Base-by-base conservation (phyloP, 441 rosid genomes). In the Eutrema salsugineum region DNA sequence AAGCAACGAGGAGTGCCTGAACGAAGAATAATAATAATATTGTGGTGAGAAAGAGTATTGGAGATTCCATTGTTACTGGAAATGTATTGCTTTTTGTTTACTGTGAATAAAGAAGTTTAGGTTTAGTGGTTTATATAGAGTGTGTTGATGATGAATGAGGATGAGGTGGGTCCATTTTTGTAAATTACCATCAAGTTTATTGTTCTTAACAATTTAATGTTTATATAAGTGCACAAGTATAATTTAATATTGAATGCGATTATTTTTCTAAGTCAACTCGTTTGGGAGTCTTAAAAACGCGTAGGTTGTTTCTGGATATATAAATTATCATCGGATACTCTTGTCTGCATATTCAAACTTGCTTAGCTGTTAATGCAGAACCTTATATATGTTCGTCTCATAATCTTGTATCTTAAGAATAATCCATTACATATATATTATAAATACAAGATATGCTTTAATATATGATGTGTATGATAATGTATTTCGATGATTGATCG, bases 221-320 rank as follows among this genome's bases (percentile, higher is more conserved):
- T 28, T 3, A 4, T 0, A 40, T 12, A 1, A 5, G 6, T 55
- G 60, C 5, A 32, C 32, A 15, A 5, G 3, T 39, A 39, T 39
- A 39, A 32, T 22, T n/a, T 2, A 8, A 55, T 56, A 71, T 17
- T 12, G 58, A 22, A 43, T 54, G 44, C n/a, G 58, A 72, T 36
- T 24, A 64, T 35, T 16, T 9, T 17, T 2, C 0, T 28, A 1
- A 48, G 76, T 72, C 76, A 72, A 72, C 76, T 72, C 22, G 42
- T 63, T 20, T 35, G 70, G 70, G 64, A 44, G 49, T 63, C 70
- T 33, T 44, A 11, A 65, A 73, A 66, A 73, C 78, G 78, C 78
- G 78, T 73, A 40, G 30, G 48, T 66, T 47, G 53, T 47, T 39
- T 27, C 11, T 11, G 32, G 54, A 43, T 62, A 11, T 38, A 22